These are phyloP conservation scores for Penicillium concentricum DNA, from an alignment of 2,329 filamentous ascomycete species.

Conservation along the genomic window DNA sequence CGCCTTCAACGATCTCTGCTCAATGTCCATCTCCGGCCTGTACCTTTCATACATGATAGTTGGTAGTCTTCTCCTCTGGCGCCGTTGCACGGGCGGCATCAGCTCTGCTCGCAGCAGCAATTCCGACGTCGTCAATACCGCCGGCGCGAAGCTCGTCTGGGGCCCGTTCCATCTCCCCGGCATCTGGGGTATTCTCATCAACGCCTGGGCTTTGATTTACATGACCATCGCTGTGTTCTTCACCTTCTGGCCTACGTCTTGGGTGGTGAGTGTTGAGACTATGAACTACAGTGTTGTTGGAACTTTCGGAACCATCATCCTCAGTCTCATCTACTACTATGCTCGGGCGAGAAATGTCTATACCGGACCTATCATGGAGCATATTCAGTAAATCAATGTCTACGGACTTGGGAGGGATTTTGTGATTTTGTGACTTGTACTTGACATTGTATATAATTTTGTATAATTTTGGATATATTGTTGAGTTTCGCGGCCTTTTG, in stretches of 20 bases:
- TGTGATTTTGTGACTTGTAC: neutral
- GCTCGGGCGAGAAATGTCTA: constrained; percentile 37
- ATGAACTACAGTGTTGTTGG: constrained; percentile 52
- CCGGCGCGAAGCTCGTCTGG: constrained; percentile 31
- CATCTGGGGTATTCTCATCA: constrained; percentile 44
- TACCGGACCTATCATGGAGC: constrained; percentile 29
- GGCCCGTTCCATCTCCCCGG: constrained; percentile 30
- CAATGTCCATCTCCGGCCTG: constrained; percentile 34
- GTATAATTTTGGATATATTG: neutral
- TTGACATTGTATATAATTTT: neutral
- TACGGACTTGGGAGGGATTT: neutral
- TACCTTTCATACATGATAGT: constrained; percentile 33
- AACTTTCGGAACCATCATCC: constrained; percentile 41
- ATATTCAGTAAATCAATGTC: neutral
- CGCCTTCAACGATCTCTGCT: constrained; percentile 34
- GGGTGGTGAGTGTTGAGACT: constrained; percentile 37
- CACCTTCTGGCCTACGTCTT: constrained; percentile 47
- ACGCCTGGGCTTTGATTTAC: constrained; percentile 46
- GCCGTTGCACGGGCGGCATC: constrained; percentile 26
- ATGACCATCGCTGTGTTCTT: constrained; percentile 50
- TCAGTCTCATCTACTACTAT: constrained; percentile 43
- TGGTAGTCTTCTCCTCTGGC: constrained; percentile 28
- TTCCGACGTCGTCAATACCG: constrained; percentile 23
- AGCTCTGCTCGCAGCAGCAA: constrained; percentile 16
- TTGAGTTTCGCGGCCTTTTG: neutral